Evolutionary conservation across 1,139 yeast species (phyloP).

Genomic region (Debaryomycetaceae sp.): DNA sequence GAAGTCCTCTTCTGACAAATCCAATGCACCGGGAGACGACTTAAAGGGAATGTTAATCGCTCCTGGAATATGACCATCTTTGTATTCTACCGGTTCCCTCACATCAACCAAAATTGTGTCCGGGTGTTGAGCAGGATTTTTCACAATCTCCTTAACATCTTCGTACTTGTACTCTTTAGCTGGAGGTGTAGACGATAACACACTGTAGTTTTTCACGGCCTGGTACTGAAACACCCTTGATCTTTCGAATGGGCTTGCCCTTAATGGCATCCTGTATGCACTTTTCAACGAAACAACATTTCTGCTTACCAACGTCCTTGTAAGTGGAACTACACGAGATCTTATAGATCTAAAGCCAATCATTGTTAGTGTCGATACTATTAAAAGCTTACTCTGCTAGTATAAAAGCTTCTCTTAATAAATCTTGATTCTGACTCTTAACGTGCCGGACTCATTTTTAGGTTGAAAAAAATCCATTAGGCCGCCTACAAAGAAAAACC

Average conservation of each 20-base stretch:
- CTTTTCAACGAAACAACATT: conserved; percentile 79
- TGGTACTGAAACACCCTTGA: background rate
- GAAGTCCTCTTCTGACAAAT: conserved; percentile 74
- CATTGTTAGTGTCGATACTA: conserved; percentile 2
- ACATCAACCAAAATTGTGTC: conserved; percentile 72
- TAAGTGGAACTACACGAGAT: conserved; percentile 4
- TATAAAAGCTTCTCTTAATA: background rate
- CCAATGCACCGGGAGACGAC: conserved; percentile 91
- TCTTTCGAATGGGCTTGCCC: background rate
- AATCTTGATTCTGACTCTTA: background rate
- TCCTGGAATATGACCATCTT: conserved; percentile 71
- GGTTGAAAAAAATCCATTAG: background rate
- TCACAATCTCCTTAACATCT: conserved; percentile 49
- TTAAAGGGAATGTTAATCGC: conserved; percentile 88
- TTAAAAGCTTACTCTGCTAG: background rate
- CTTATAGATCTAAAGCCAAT: conserved; percentile 6
- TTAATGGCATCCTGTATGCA: conserved; percentile 74
- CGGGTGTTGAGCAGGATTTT: conserved; percentile 32
- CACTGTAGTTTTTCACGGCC: conserved; percentile 17
- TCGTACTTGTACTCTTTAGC: conserved; percentile 57
- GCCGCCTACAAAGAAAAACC: background rate
- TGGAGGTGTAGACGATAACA: conserved; percentile 29
- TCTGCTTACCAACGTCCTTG: conserved; percentile 5
- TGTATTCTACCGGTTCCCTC: conserved; percentile 83
- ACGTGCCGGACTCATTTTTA: background rate